A percentile compares a stretch with the other conserved stretches of the same genome.
Evolutionary conservation across 1,284 basidiomycete genomes (phyloP).

Genomic region (Megacollybia platyphylla): DNA sequence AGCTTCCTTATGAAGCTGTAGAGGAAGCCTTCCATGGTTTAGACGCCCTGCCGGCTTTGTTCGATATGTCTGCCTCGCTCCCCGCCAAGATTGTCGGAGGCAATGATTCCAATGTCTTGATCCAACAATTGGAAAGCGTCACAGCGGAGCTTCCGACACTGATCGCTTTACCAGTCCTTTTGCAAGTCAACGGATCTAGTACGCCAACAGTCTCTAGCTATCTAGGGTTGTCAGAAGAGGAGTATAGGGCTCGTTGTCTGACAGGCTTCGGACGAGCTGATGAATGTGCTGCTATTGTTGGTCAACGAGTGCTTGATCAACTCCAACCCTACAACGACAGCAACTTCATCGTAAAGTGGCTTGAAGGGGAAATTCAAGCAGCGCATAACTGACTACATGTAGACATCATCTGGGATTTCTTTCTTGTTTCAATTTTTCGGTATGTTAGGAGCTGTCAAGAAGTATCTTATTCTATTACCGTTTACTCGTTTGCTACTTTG

Average conservation of each 20-base stretch:
- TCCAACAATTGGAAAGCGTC: slow-evolving; percentile 31
- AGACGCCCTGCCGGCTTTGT: slow-evolving; percentile 36
- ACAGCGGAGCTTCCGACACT: slow-evolving; percentile 56
- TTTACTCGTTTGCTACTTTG: not conserved
- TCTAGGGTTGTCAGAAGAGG: slow-evolving; percentile 43
- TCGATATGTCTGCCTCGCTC: slow-evolving; percentile 32
- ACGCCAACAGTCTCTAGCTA: slow-evolving; percentile 33
- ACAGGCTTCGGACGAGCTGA: slow-evolving; percentile 66
- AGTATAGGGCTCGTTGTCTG: slow-evolving; percentile 55
- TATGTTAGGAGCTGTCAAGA: not conserved
- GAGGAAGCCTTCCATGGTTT: slow-evolving; percentile 63
- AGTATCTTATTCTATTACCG: not conserved
- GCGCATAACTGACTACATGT: not conserved
- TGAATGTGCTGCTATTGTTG: slow-evolving; percentile 50
- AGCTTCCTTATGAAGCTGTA: slow-evolving; percentile 59
- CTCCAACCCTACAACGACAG: slow-evolving; percentile 21
- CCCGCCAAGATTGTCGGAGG: slow-evolving; percentile 11
- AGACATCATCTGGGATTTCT: not conserved
- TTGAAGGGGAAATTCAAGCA: slow-evolving; percentile 30
- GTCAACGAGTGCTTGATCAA: slow-evolving; percentile 37
- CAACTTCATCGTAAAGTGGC: slow-evolving; percentile 30
- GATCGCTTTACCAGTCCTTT: slow-evolving; percentile 53
- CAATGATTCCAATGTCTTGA: slow-evolving; percentile 14
- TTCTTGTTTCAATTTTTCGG: not conserved
- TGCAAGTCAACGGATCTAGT: slow-evolving; percentile 26